Base-by-base conservation (phyloP, 805 yeast genomes). In the Lachancea waltii region DNA sequence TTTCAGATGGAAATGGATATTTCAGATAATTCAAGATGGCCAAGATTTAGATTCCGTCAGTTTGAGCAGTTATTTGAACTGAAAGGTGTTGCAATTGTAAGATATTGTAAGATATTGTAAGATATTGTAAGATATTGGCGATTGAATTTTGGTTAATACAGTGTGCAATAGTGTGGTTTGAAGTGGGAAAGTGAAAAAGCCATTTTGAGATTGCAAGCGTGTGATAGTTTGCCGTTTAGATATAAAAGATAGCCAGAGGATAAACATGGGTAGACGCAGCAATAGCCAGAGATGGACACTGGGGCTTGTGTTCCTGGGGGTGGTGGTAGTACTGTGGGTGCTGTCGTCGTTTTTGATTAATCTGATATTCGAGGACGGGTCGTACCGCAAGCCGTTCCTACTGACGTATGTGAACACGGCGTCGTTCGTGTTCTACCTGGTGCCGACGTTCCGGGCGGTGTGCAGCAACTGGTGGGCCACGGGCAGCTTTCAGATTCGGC, bases 351-450 rank as follows among this genome's bases (percentile, higher is more conserved):
- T 87, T 49, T 60, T 90, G 33, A 81, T 92, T 25, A 87, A 85
- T 59, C 79, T 77, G 30, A 66, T 85, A 28, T 82, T 85, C 49
- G 86, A 79, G 48, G 70, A 73, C 33, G 75, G 72, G 41, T 64
- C 70, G 19, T 92, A 86, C 59, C 64, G 86, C 33, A 92, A 92
- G 62, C 98, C 98, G 13, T 89, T 86, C 55, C 74, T 89, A 45
- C 84, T 92, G 49, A 92, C 98, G 2, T 92, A 90, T 64, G 61
- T 90, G 49, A 92, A 89, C 64, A 89, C 97, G 0, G 79, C 86
- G 1, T 75, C 92, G 3, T 92, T 92, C 58, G 69, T 77, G 6
- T 67, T 90, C 36, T 92, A 90, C 58, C 64, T 92, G 35, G 56
- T 82, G 30, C 90, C 92, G 1, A 72, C 75, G 44, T 47, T 56